Evolutionary conservation across 371 early-diverging fungal species (phyloP).

Genomic region (Mucor circinelloides): DNA sequence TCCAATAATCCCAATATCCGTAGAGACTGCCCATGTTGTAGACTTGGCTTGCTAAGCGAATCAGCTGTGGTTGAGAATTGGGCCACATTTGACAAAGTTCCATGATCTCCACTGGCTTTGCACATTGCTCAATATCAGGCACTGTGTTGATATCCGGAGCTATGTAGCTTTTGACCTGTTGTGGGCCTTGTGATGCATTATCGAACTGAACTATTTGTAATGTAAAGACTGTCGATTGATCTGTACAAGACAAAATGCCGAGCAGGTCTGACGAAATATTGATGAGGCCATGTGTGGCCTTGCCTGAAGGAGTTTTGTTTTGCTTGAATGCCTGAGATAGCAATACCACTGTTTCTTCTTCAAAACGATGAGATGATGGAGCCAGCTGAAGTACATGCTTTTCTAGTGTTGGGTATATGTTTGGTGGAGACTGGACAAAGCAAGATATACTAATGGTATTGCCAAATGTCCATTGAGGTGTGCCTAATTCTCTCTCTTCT

Average conservation of each 20-base stretch:
- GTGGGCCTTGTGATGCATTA: not conserved
- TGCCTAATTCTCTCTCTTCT: not conserved
- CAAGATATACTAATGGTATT: constrained; percentile 28
- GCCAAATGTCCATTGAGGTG: constrained; percentile 19
- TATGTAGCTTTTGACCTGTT: not conserved
- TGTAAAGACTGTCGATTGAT: constrained; percentile 7
- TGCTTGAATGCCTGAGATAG: constrained; percentile 18
- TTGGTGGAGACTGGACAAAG: constrained; percentile 48
- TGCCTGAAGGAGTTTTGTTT: not conserved
- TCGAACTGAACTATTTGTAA: constrained; percentile 19
- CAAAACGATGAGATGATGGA: constrained; percentile 16
- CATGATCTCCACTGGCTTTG: constrained; percentile 31
- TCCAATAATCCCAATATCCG: constrained; percentile 50
- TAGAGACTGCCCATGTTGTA: constrained; percentile 36
- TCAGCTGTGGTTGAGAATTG: constrained; percentile 18
- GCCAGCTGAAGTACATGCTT: constrained; percentile 31
- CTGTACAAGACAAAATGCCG: constrained; percentile 23
- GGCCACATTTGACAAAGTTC: constrained; percentile 34
- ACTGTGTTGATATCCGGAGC: constrained; percentile 1
- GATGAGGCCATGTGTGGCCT: constrained; percentile 19
- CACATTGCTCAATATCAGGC: not conserved
- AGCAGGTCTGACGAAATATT: constrained; percentile 2
- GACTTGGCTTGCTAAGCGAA: constrained; percentile 23
- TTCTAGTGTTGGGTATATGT: constrained; percentile 50
- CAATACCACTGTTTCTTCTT: constrained; percentile 20